A percentile compares a stretch with the other conserved stretches of the same genome.
phyloP scores from a whole-genome alignment of 179 eudicot genomes.

The Silene vulgaris region DNA sequence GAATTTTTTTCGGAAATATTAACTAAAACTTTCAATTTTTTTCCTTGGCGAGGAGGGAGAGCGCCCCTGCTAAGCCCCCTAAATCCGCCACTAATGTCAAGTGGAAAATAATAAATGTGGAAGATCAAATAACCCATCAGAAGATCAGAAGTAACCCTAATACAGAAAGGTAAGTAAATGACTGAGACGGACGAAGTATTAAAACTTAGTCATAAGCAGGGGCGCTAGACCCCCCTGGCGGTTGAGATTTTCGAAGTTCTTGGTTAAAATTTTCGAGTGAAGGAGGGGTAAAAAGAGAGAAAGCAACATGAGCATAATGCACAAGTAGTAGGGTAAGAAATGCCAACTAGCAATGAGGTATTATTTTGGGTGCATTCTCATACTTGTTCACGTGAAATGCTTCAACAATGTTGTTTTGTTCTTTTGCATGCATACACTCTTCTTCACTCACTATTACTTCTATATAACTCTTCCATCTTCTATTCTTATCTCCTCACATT shows the following conservation, averaged over 20 bases:
- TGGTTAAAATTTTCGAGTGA: neutral
- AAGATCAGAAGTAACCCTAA: too few species aligned
- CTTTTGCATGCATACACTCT: conserved; percentile 16
- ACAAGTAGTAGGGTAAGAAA: conserved; percentile 17
- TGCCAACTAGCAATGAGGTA: conserved; percentile 29
- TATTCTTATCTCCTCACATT: conserved; percentile 1
- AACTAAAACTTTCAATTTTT: too few species aligned
- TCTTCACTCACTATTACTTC: conserved; percentile 13
- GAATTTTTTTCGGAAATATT: too few species aligned
- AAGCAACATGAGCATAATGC: conserved; percentile 16
- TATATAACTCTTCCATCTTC: conserved; percentile 29
- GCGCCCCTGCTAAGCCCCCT: too few species aligned
- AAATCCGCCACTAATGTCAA: too few species aligned
- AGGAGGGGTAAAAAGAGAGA: conserved; percentile 4
- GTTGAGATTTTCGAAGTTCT: too few species aligned
- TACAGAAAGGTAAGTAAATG: too few species aligned
- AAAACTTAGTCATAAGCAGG: neutral
- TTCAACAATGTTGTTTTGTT: conserved; percentile 25
- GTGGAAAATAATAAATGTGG: too few species aligned
- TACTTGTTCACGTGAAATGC: conserved; percentile 34
- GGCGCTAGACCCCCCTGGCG: too few species aligned
- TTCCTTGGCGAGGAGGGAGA: too few species aligned
- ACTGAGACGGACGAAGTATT: too few species aligned
- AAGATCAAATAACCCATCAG: too few species aligned
- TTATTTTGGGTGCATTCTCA: conserved; percentile 25